phyloP scores from a whole-genome alignment of 768 basidiomycete genomes.

The Suillus clintonianus region DNA sequence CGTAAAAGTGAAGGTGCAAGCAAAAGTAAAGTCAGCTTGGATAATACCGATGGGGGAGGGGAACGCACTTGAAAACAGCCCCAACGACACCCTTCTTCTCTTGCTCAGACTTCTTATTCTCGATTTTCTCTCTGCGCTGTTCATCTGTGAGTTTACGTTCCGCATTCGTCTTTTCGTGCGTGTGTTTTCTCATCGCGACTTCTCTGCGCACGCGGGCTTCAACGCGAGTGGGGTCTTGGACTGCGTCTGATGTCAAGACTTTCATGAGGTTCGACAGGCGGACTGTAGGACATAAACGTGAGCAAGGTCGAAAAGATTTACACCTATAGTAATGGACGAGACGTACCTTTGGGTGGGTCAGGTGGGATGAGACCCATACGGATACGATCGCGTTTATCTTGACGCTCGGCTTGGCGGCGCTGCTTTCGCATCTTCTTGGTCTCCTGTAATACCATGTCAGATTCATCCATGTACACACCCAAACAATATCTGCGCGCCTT shows the following conservation, averaged over 20 bases:
- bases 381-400: slow-evolving; percentile 93
- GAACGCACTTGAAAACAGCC: slow-evolving; percentile 85
- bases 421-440: slow-evolving; percentile 97
- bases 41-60: background rate
- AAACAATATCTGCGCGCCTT: slow-evolving; percentile 46
- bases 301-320: background rate
- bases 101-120: slow-evolving; percentile 82
- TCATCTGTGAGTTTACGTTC: slow-evolving; percentile 93
- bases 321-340: too few relatives aligned
- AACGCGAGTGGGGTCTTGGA: slow-evolving; percentile 96
- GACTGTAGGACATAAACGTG: slow-evolving; percentile 46
- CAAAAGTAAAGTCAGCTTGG: background rate
- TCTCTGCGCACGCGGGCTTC: slow-evolving; percentile 94
- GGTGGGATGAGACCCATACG: slow-evolving; percentile 96
- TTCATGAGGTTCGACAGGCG: slow-evolving; percentile 96
- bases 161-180: slow-evolving; percentile 91
- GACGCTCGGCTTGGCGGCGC: slow-evolving; percentile 80
- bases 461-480: slow-evolving; percentile 16
- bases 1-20: background rate
- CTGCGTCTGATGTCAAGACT: slow-evolving; percentile 93
- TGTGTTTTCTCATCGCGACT: slow-evolving; percentile 85
- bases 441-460: slow-evolving; percentile 47
- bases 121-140: slow-evolving; percentile 83
- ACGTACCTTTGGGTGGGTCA: slow-evolving; percentile 88
- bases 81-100: slow-evolving; percentile 84